phyloP scores from a whole-genome alignment of 1,139 yeast species.

The Yamadazyma epiphylla region DNA sequence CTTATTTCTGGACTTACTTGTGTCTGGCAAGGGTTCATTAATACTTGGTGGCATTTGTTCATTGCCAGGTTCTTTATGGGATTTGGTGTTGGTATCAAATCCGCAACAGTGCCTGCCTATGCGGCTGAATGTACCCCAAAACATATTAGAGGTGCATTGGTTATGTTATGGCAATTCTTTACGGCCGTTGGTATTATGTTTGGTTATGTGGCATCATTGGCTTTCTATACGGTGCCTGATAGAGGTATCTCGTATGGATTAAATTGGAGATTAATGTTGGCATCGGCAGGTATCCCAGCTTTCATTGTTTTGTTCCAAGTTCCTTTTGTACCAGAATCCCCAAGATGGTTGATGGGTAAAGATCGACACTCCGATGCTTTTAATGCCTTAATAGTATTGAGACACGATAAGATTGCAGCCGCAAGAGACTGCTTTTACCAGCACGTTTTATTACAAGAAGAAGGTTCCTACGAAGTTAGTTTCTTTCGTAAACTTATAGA shows the following conservation, averaged over 20 bases:
- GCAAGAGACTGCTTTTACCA: conserved; percentile 18
- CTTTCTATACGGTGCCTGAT: conserved; percentile 40
- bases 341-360: conserved; percentile 18
- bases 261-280: conserved; percentile 23
- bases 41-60: conserved; percentile 73
- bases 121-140: conserved; percentile 30
- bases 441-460: conserved; percentile 11
- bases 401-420: conserved; percentile 14
- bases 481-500: conserved; percentile 13
- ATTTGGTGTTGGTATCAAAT: conserved; percentile 19
- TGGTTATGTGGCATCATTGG: conserved; percentile 65
- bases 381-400: conserved; percentile 19
- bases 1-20: conserved; percentile 62
- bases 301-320: conserved; percentile 14
- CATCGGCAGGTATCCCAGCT: conserved; percentile 23
- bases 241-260: conserved; percentile 64
- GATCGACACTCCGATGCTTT: conserved; percentile 16
- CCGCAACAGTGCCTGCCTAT: conserved; percentile 20
- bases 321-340: conserved; percentile 17
- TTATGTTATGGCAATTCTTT: conserved; percentile 61
- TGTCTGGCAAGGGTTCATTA: conserved; percentile 73
- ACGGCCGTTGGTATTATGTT: conserved; percentile 64
- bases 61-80: conserved; percentile 56
- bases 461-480: conserved; percentile 8
- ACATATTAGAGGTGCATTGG: conserved; percentile 62